Conservation (phyloP, 2,329 filamentous ascomycete genomes). For the Pyricularia grisea region DNA sequence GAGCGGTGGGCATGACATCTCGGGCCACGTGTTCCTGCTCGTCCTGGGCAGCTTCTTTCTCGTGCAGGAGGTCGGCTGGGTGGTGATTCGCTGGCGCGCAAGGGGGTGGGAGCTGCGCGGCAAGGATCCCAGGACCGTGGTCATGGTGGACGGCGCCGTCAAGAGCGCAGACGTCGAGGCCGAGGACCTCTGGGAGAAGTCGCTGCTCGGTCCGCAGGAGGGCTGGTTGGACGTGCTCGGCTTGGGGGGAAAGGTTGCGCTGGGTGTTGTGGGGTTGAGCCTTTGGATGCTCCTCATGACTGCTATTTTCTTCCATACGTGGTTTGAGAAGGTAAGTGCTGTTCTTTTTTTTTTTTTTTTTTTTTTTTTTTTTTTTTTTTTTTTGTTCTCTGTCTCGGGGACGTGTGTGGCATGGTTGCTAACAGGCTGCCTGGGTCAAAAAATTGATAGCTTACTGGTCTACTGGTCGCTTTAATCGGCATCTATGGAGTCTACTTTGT, state of each 20-base stretch:
- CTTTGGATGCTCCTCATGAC: conserved; percentile 99
- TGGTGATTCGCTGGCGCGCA: conserved; percentile 34
- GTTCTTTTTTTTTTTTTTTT: background rate
- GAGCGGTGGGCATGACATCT: conserved; percentile 94
- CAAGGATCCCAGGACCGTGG: conserved; percentile 31
- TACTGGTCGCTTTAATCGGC: conserved; percentile 35
- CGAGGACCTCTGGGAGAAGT: conserved; percentile 9
- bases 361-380: background rate
- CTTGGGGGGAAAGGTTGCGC: conserved; percentile 45
- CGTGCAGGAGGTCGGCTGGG: conserved; percentile 65
- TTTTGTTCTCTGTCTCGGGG: background rate
- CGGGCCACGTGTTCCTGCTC: conserved; percentile 87
- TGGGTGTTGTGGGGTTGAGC: conserved; percentile 58
- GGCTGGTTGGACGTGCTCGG: conserved; percentile 22
- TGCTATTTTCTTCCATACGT: conserved; percentile 96
- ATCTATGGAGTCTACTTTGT: conserved; percentile 43
- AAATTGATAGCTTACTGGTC: conserved; percentile 38
- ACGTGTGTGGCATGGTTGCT: background rate
- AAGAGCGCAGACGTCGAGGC: conserved; percentile 47
- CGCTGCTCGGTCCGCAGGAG: conserved; percentile 17
- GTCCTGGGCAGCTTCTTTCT: conserved; percentile 77
- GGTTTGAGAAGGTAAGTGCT: conserved; percentile 73
- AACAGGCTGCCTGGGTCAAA: conserved; percentile 14
- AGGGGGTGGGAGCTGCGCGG: background rate
- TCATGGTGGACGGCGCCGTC: conserved; percentile 56